Base-by-base conservation (phyloP, 2,329 filamentous ascomycete genomes). In the Capronia americana region DNA sequence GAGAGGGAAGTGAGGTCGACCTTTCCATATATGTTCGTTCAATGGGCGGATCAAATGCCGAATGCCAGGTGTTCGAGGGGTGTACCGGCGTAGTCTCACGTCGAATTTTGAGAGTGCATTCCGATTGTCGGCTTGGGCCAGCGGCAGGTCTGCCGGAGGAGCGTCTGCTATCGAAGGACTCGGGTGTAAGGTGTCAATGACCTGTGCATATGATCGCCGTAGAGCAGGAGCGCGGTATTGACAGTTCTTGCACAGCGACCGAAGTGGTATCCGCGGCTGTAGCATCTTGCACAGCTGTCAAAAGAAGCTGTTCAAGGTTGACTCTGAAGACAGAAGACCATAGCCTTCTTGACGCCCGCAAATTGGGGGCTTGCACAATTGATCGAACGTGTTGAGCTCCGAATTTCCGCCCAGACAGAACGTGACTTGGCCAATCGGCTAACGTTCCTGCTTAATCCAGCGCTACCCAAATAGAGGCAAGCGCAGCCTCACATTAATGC, bases 21-120 rank as follows among this genome's bases (percentile, higher is more conserved):
- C 95, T 80, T 96, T 97, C 92, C 92, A 98, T 54, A 99, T 83
- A 79, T 99, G 95, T 75, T 97, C 93, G 80, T 98, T 98, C 80
- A 97, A 90, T 14, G 95, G 93, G 51, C 95, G 88, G 78, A 90
- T 91, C 71, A 99, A 83, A 86, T 99, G 95, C 75, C 95, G 89
- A 66, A 96, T 80, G 85, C 95, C 95, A 12, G 94, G 94, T 0
- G 95, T 97, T 74, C 92, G 89, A 41, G 95, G 95, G 78, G 92
- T 98, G 80, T 97, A 99, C 61, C 91, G 95, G 74, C 92, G 89
- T 78, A 98, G 77, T 53, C 84, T 80, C 17, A 81, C 79, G 17
- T 81, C 76, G 48, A 82, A 74, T 50, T 77, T 75, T n/a, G 68
- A 61, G 30, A 64, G 63, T 4, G 70, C 57, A 26, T 73, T 57